Percentiles rank a stretch among this genome's conserved stretches.
Conservation (phyloP, 2,329 filamentous ascomycete species). For the Penicillium nordicum region DNA sequence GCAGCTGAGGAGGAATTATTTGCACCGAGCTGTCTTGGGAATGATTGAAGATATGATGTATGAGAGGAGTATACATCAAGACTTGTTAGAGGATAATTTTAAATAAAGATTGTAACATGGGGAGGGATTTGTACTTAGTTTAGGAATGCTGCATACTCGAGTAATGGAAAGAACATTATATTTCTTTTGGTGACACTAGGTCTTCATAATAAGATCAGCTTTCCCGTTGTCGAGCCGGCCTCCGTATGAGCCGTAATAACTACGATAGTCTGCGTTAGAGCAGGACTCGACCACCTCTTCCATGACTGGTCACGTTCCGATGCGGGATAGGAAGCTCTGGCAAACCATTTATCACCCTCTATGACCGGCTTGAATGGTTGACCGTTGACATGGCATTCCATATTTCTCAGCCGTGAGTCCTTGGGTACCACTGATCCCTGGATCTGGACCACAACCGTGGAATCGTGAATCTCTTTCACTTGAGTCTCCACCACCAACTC, state of each 20-base stretch:
- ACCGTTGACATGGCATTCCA: constrained; percentile 26
- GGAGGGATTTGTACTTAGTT: not conserved
- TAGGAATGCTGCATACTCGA: too few species aligned
- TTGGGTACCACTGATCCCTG: constrained; percentile 3
- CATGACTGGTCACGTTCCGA: constrained; percentile 26
- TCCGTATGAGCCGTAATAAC: constrained; percentile 17
- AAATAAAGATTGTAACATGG: not conserved
- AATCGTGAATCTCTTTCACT: constrained; percentile 9
- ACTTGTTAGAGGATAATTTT: constrained; percentile 3
- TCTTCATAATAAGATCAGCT: constrained; percentile 23
- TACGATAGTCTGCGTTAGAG: constrained; percentile 26
- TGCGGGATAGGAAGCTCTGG: constrained; percentile 16
- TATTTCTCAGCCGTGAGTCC: constrained; percentile 9
- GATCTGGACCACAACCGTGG: constrained; percentile 7
- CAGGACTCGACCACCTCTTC: constrained; percentile 27
- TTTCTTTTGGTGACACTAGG: not conserved
- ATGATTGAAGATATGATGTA: constrained; percentile 31
- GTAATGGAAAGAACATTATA: not conserved
- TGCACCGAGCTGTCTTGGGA: constrained; percentile 23
- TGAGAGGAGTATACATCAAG: constrained; percentile 8
- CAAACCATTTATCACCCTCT: constrained; percentile 17
- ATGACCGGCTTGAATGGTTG: constrained; percentile 11
- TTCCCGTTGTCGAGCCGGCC: constrained; percentile 14
- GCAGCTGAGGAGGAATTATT: constrained; percentile 23
- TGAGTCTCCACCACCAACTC: constrained; percentile 11